A percentile compares a stretch with the other conserved stretches of the same genome.
These are phyloP conservation scores for Mycosphaerella sp. DNA, from an alignment of 2,329 filamentous ascomycete genomes.

Conservation along the genomic window DNA sequence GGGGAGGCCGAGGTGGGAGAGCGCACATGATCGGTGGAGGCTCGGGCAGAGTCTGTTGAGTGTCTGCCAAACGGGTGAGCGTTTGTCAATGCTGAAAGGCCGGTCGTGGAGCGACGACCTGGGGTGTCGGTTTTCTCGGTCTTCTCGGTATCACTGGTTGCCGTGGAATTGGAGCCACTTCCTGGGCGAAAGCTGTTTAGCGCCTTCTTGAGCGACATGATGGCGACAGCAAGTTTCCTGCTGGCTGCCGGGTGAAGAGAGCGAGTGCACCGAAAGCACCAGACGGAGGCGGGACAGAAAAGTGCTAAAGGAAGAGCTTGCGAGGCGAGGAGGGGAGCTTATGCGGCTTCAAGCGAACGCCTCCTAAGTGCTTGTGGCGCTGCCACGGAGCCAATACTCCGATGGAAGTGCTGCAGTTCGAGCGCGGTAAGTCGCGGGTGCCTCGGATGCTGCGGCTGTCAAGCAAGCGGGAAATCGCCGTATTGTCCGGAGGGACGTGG, in stretches of 20 bases:
- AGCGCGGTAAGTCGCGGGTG: too few relatives aligned
- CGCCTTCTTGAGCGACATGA: slow-evolving; percentile 43
- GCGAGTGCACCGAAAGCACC: too few relatives aligned
- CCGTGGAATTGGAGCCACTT: slow-evolving; percentile 25
- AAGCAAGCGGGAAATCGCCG: too few relatives aligned
- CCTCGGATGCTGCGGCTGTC: too few relatives aligned
- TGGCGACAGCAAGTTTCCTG: too few relatives aligned
- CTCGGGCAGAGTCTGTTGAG: slow-evolving; percentile 18
- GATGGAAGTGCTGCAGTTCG: too few relatives aligned
- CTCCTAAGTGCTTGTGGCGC: background rate
- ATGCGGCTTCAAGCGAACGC: background rate
- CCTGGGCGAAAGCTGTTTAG: slow-evolving; percentile 40
- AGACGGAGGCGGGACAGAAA: background rate
- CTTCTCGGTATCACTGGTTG: slow-evolving; percentile 19
- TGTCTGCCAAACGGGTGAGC: slow-evolving; percentile 21
- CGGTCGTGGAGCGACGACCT: slow-evolving; percentile 19
- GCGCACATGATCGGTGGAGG: slow-evolving; percentile 15
- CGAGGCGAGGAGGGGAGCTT: slow-evolving; percentile 1
- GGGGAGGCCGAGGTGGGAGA: slow-evolving; percentile 17
- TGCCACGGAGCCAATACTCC: too few relatives aligned
- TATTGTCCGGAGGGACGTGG: too few relatives aligned
- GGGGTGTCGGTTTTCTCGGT: slow-evolving; percentile 20
- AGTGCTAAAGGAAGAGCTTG: background rate
- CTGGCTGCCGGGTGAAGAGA: too few relatives aligned
- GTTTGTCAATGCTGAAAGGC: slow-evolving; percentile 26